A percentile compares a stretch with the other conserved stretches of the same genome.
These are phyloP conservation scores for Agrocybe pediades DNA, from an alignment of 768 basidiomycete species.

Conservation along the genomic window DNA sequence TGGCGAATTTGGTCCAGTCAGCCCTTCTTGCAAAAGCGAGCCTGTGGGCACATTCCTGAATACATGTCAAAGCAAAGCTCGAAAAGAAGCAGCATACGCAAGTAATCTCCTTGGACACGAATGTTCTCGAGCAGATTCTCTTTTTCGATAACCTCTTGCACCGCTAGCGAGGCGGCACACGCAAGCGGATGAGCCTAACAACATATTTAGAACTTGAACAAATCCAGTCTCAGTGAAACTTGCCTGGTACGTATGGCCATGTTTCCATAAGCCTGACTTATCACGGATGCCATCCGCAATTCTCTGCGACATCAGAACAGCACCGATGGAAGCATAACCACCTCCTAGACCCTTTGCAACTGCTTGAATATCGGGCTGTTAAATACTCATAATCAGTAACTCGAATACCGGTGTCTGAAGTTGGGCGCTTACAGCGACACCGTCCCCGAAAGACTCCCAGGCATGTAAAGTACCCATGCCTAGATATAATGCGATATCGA, in stretches of 20 bases:
- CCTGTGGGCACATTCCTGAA: too few relatives aligned
- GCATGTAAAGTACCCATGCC: slow-evolving; percentile 88
- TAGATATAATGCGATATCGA: slow-evolving; percentile 30
- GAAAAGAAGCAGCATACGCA: slow-evolving; percentile 35
- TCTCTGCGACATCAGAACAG: slow-evolving; percentile 72
- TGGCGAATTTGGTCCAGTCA: slow-evolving; percentile 55
- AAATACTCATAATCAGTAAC: slow-evolving; percentile 3
- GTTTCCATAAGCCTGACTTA: slow-evolving; percentile 75
- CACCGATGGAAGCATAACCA: slow-evolving; percentile 84
- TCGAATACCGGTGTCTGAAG: too few relatives aligned
- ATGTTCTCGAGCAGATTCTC: slow-evolving; percentile 74
- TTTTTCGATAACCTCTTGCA: slow-evolving; percentile 69
- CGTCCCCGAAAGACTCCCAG: slow-evolving; percentile 85
- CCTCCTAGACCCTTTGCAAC: slow-evolving; percentile 90
- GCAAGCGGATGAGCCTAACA: slow-evolving; percentile 69
- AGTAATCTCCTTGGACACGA: slow-evolving; percentile 58
- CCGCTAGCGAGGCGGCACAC: slow-evolving; percentile 80
- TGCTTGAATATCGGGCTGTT: slow-evolving; percentile 81
- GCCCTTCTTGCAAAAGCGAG: slow-evolving; percentile 52
- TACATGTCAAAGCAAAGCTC: too few relatives aligned
- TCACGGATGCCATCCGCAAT: slow-evolving; percentile 71
- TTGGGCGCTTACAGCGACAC: slow-evolving; percentile 43
- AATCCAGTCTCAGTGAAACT: slow-evolving; percentile 1
- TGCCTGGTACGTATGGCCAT: slow-evolving; percentile 87
- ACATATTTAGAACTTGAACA: not conserved